These are phyloP conservation scores for Fraxinus excelsior DNA, from an alignment of 257 asterid genomes.

Conservation along the genomic window DNA sequence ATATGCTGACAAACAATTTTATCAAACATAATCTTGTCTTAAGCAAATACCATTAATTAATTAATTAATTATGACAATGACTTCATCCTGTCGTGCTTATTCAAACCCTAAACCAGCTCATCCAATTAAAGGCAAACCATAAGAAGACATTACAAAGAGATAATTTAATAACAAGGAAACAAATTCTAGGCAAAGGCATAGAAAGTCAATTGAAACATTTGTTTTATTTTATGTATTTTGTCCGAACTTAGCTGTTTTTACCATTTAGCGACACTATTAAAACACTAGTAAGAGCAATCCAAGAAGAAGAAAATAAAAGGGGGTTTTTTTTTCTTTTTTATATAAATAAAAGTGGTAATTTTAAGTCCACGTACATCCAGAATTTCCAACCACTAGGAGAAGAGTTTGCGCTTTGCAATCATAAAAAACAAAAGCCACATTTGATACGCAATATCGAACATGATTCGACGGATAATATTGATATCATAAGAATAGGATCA, in stretches of 20 bases:
- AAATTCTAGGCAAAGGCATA: not conserved
- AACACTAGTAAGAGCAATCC: not conserved
- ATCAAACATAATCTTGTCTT: not conserved
- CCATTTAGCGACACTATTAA: not conserved
- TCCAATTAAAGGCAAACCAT: not conserved
- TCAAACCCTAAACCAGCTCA: not conserved
- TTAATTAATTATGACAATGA: not conserved
- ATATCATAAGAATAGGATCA: not conserved
- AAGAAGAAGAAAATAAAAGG: not conserved
- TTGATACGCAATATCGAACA: too few species aligned
- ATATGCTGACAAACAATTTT: not conserved
- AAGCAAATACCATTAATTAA: not conserved
- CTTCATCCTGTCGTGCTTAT: conserved; percentile 5
- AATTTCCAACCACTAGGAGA: not conserved
- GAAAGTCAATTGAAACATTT: not conserved
- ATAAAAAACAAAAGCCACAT: not conserved
- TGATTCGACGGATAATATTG: too few species aligned
- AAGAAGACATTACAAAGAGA: conserved; percentile 5
- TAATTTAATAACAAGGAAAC: not conserved
- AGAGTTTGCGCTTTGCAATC: not conserved
- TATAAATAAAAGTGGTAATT: not conserved
- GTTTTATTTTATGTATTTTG: too few species aligned
- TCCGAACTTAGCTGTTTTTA: not conserved
- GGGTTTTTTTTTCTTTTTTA: too few species aligned
- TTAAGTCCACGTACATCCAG: not conserved